Evolutionary conservation across 179 eudicot species (phyloP).

Genomic region (Corrigiola litoralis): DNA sequence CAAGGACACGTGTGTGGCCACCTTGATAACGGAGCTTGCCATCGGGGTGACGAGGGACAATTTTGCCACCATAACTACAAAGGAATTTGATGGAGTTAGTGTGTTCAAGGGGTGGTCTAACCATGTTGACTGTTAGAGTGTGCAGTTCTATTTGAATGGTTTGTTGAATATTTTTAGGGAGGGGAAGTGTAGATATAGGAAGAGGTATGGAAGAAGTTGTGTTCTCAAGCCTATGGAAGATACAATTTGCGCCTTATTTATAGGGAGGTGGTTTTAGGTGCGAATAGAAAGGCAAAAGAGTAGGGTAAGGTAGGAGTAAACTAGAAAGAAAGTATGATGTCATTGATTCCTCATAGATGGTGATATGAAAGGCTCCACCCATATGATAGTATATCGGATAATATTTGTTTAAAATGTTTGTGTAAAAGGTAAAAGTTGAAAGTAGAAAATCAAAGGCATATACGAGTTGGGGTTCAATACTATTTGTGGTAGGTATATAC

Average conservation of each 20-base stretch:
- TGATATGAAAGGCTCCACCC: no score
- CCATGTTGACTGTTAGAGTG: conserved; percentile 2
- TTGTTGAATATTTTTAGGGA: neutral
- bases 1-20: conserved; percentile 77
- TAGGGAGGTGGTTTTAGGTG: conserved; percentile 22
- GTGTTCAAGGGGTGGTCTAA: conserved; percentile 11
- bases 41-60: conserved; percentile 77
- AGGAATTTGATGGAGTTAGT: conserved; percentile 37
- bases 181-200: neutral
- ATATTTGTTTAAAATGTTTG: no score
- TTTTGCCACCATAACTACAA: conserved; percentile 67
- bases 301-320: neutral
- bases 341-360: no score
- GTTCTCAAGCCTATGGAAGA: conserved; percentile 45
- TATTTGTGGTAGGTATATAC: no score
- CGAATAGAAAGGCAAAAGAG: neutral
- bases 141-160: neutral
- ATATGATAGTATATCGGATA: no score
- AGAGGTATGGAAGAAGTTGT: conserved; percentile 13
- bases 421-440: neutral
- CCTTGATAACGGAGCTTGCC: conserved; percentile 90
- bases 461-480: neutral
- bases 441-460: neutral
- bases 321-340: neutral
- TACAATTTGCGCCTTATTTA: conserved; percentile 30